Evolutionary conservation across 768 basidiomycete genomes (phyloP).

Genomic region (Tremella mesenterica): DNA sequence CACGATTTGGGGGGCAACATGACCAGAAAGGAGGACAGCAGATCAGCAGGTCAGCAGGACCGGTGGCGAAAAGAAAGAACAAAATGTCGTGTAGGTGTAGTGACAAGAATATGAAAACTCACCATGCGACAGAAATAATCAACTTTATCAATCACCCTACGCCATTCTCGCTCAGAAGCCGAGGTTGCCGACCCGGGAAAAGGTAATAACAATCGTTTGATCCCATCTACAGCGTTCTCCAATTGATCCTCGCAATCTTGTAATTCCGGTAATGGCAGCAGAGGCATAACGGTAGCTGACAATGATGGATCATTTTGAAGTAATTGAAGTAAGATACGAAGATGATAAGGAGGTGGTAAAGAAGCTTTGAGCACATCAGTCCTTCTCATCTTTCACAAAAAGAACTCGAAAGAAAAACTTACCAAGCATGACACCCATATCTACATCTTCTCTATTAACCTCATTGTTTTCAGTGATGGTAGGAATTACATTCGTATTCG

Average conservation of each 20-base stretch:
- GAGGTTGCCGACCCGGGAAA: neutral
- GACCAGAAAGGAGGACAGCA: no score
- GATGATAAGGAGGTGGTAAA: constrained; percentile 28
- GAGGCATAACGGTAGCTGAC: constrained; percentile 10
- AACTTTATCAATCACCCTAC: constrained; percentile 6
- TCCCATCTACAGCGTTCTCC: constrained; percentile 6
- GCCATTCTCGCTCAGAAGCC: constrained; percentile 11
- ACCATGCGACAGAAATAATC: constrained; percentile 21
- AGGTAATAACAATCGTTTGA: constrained; percentile 10
- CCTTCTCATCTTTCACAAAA: neutral
- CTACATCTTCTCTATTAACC: constrained; percentile 21
- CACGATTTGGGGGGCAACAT: no score
- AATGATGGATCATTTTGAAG: constrained; percentile 23
- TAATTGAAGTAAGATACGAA: constrained; percentile 26
- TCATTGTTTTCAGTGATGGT: neutral
- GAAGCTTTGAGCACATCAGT: constrained; percentile 23
- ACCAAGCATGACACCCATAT: constrained; percentile 36
- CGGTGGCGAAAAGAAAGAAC: neutral
- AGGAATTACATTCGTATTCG: neutral
- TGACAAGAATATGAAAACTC: no score
- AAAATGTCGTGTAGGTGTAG: no score
- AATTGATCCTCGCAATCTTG: constrained; percentile 18
- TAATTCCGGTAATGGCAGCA: constrained; percentile 27
- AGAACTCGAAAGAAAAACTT: constrained; percentile 1
- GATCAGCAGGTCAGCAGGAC: no score